Evolutionary conservation across 805 yeast genomes (phyloP).

Genomic region (Cyberlindnera suaveolens): DNA sequence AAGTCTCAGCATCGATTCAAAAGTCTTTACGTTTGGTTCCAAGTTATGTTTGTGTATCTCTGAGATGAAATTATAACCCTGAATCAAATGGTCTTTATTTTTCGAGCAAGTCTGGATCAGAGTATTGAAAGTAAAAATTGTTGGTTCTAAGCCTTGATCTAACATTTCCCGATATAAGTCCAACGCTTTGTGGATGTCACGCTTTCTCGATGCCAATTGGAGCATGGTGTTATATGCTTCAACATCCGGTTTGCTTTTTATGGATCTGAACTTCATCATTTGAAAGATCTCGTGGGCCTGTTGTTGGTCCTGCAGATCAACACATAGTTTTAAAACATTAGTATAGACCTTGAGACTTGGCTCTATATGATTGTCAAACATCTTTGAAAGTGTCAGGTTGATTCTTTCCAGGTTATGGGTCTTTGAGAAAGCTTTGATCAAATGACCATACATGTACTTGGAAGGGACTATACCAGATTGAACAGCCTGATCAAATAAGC

Average conservation of each 20-base stretch:
- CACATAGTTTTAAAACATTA: conserved; percentile 55
- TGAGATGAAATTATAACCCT: conserved; percentile 77
- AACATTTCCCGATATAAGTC: conserved; percentile 72
- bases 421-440: conserved; percentile 38
- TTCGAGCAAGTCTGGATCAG: conserved; percentile 66
- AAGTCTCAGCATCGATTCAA: conserved; percentile 66
- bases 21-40: conserved; percentile 38
- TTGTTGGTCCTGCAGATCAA: conserved; percentile 40
- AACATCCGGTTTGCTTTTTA: conserved; percentile 58
- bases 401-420: conserved; percentile 19
- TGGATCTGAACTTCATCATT: conserved; percentile 75
- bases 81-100: conserved; percentile 36
- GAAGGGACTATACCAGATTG: conserved; percentile 24
- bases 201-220: conserved; percentile 52
- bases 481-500: conserved; percentile 23
- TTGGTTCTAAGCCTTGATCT: conserved; percentile 29
- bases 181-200: conserved; percentile 66
- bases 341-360: conserved; percentile 46
- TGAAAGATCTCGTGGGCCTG: conserved; percentile 74
- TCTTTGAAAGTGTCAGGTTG: conserved; percentile 11
- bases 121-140: conserved; percentile 41
- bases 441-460: conserved; percentile 33
- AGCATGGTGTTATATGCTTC: conserved; percentile 69
- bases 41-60: conserved; percentile 46
- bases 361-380: conserved; percentile 26